Conservation (phyloP, 805 yeast genomes). For the Candida ovalis region DNA sequence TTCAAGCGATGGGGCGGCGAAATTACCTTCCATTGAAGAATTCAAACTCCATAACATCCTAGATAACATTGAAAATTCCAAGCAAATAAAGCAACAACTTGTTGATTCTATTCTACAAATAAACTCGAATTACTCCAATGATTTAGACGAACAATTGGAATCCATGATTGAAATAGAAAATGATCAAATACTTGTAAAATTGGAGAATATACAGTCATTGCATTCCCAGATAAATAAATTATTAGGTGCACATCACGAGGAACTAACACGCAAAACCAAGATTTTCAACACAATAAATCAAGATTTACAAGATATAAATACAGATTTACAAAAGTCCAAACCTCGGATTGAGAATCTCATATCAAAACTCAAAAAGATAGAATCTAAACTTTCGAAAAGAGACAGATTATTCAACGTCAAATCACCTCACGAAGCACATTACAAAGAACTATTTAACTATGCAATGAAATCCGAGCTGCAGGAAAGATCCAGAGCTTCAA, state of each 20-base stretch:
- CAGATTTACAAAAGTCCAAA: conserved; percentile 11
- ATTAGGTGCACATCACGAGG: conserved; percentile 7
- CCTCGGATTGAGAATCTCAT: conserved; percentile 23
- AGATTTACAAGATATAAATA: conserved; percentile 25
- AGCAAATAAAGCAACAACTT: conserved; percentile 18
- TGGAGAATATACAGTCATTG: conserved; percentile 11
- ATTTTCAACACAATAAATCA: conserved; percentile 4
- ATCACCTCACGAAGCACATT: conserved; percentile 40
- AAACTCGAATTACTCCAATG: conserved; percentile 22
- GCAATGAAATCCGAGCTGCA: conserved; percentile 23
- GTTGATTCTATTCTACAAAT: conserved; percentile 22
- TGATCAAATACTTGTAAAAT: conserved; percentile 16
- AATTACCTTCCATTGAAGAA: conserved; percentile 26
- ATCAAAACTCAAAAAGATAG: conserved; percentile 31
- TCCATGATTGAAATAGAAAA: conserved; percentile 22
- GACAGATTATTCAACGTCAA: conserved; percentile 34
- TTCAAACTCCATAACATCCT: conserved; percentile 25
- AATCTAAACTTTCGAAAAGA: conserved; percentile 32
- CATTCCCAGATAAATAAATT: conserved; percentile 9
- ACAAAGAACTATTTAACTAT: conserved; percentile 35
- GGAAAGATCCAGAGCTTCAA: neutral
- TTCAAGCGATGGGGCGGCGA: conserved; percentile 3
- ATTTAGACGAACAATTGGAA: conserved; percentile 27
- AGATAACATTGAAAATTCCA: conserved; percentile 20
- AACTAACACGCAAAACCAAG: conserved; percentile 1